Base-by-base conservation (phyloP, 108 stramenopile species). In the Nitzschia inconspicua region DNA sequence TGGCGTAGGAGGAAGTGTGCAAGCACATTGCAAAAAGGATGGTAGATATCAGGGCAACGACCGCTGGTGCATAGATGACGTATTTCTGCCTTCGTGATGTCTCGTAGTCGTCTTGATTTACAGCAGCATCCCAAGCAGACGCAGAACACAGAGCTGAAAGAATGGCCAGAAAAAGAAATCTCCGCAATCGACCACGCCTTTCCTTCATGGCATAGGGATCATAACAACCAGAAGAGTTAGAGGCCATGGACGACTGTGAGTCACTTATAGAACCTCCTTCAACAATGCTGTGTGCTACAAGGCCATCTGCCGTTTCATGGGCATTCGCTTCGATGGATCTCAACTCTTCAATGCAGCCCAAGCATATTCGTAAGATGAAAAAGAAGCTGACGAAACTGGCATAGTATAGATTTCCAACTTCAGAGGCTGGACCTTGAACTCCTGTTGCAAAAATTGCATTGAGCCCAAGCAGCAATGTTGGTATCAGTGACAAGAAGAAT, bases 331-430 rank as follows among this genome's bases (percentile, higher is more conserved):
- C n/a, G n/a, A n/a, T n/a, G 1, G 51, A 52, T 3, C 14, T 20
- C 18, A 69, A 31, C 44, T 80, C 73, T 65, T 80, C 75, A 14
- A 80, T 14, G 26, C 79, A 80, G n/a, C 70, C 72, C 20, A 80
- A 57, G 34, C 54, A 54, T 22, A 80, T 61, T 19, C 75, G 65
- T 10, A 80, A 25, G 32, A 62, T 68, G 11, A 73, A 52, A 40
- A 80, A 36, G 23, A 71, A 76, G 26, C 51, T 46, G 20, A 76
- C 27, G 75, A 75, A 80, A 28, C 48, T 66, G 11, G 75, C 59
- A 44, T 75, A 80, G 57, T 80, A 80, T 3, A 80, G 41, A 54
- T 80, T 76, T 8, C 79, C 79, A 14, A 80, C 79, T 10, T 28
- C 66, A 3, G 75, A 26, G n/a, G 75, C 79, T 18, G 75, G 79